Conservation (phyloP, 768 basidiomycete genomes). For the Mrakia frigida region DNA sequence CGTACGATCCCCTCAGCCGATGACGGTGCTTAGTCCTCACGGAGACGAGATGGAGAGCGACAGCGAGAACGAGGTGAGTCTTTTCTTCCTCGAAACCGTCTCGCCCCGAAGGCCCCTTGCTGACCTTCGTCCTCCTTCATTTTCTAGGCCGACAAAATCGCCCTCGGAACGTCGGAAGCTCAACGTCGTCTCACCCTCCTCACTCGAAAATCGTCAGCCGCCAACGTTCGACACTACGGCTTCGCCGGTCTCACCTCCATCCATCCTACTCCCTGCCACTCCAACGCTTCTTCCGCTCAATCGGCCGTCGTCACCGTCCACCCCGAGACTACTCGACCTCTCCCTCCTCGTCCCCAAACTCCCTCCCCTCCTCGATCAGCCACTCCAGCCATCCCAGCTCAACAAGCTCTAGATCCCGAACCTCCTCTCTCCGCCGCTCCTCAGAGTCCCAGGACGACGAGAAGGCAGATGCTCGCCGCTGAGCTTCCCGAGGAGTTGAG, state of each 20-base stretch:
- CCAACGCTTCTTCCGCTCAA: not conserved
- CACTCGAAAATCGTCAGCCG: slow-evolving; percentile 3
- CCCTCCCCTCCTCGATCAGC: slow-evolving; percentile 7
- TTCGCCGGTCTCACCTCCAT: slow-evolving; percentile 25
- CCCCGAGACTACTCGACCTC: slow-evolving; percentile 22
- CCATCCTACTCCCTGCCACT: not conserved
- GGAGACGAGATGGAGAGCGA: slow-evolving; percentile 27
- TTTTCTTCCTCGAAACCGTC: not conserved
- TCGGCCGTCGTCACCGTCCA: slow-evolving; percentile 3
- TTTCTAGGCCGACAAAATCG: slow-evolving; percentile 19
- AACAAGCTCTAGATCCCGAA: not conserved
- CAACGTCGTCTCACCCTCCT: slow-evolving; percentile 26
- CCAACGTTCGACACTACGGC: slow-evolving; percentile 3
- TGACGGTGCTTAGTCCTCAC: not conserved
- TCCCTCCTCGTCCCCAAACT: slow-evolving; percentile 24
- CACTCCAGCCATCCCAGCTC: slow-evolving; percentile 60
- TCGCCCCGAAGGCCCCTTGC: not conserved
- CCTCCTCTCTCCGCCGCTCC: slow-evolving; percentile 49
- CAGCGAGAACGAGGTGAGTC: slow-evolving; percentile 27
- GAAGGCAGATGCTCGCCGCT: slow-evolving; percentile 73
- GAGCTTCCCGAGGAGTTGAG: slow-evolving; percentile 81
- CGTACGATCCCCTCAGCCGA: not conserved
- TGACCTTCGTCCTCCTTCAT: not conserved
- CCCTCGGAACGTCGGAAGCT: slow-evolving; percentile 29
- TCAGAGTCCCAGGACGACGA: slow-evolving; percentile 77